Evolutionary conservation across 225 moss, liverwort and hornwort species (phyloP).

Genomic region (Pseudoscleropodium purum): DNA sequence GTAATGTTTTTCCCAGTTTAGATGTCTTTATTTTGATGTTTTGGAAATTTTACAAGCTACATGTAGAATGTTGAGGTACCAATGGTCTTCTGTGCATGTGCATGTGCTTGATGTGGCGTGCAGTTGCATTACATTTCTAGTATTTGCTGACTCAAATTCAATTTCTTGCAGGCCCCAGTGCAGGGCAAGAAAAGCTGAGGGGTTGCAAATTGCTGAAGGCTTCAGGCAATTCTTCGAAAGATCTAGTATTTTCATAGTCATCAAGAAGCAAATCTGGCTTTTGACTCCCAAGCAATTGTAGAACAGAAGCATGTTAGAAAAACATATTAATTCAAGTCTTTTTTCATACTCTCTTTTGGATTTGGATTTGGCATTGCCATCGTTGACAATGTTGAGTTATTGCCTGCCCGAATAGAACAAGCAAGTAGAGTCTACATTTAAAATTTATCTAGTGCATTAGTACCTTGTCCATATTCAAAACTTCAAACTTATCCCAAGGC

Average conservation of each 20-base stretch:
- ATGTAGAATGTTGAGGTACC: not conserved
- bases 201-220: slow-evolving; percentile 27
- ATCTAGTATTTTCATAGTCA: not conserved
- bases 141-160: not conserved
- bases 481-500: not conserved
- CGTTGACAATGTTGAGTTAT: not conserved
- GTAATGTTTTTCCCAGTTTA: not conserved
- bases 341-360: not conserved
- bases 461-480: not conserved
- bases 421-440: not conserved
- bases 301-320: not conserved
- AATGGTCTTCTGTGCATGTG: not conserved
- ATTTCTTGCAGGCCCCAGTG: slow-evolving; percentile 7
- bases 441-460: not conserved
- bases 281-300: not conserved
- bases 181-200: slow-evolving; percentile 19
- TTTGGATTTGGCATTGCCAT: slow-evolving; percentile 20
- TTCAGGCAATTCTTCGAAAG: not conserved
- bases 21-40: not conserved
- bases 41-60: not conserved
- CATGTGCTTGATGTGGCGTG: not conserved
- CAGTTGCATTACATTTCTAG: not conserved
- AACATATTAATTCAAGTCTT: not conserved
- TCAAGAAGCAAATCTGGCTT: not conserved
- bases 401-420: not conserved